A percentile compares a stretch with the other conserved stretches of the same genome.
phyloP scores from a whole-genome alignment of 768 basidiomycete species.

The Sporobolomyces roseus region DNA sequence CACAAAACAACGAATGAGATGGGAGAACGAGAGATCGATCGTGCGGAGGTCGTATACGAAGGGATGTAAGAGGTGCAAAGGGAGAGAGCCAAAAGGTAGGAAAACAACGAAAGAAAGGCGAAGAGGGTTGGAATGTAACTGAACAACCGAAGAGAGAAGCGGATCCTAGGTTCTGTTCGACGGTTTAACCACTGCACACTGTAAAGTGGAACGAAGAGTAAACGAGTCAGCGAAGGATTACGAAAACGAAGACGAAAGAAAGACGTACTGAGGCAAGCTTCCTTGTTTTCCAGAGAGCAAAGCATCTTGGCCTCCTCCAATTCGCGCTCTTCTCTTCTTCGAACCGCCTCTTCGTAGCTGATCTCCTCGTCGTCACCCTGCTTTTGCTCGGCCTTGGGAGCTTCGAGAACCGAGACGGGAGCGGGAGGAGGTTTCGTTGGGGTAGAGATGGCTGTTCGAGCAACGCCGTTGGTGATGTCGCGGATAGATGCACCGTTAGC shows the following conservation, averaged over 20 bases:
- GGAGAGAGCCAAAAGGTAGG: no score
- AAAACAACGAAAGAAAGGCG: no score
- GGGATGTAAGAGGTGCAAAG: not conserved
- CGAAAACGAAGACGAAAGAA: not conserved
- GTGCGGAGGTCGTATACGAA: no score
- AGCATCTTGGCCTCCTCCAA: slow-evolving; percentile 72
- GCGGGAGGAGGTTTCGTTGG: slow-evolving; percentile 41
- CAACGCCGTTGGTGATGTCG: slow-evolving; percentile 44
- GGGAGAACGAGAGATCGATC: not conserved
- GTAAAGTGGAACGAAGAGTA: not conserved
- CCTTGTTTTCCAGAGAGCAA: slow-evolving; percentile 85
- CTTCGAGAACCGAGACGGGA: slow-evolving; percentile 21
- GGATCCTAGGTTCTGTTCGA: no score
- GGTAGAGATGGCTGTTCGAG: slow-evolving; percentile 38
- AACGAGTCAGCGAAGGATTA: not conserved
- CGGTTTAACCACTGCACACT: slow-evolving; percentile 15
- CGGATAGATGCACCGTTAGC: slow-evolving; percentile 23
- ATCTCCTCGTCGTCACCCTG: slow-evolving; percentile 50
- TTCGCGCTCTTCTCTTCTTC: slow-evolving; percentile 66
- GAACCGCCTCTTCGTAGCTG: slow-evolving; percentile 63
- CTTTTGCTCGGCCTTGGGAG: slow-evolving; percentile 19
- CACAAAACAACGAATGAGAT: not conserved
- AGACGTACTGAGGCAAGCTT: slow-evolving; percentile 80
- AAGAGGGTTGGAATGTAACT: not conserved
- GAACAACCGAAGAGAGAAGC: not conserved